Base-by-base conservation (phyloP, 805 yeast species). In the Martiniozyma abietophila region DNA sequence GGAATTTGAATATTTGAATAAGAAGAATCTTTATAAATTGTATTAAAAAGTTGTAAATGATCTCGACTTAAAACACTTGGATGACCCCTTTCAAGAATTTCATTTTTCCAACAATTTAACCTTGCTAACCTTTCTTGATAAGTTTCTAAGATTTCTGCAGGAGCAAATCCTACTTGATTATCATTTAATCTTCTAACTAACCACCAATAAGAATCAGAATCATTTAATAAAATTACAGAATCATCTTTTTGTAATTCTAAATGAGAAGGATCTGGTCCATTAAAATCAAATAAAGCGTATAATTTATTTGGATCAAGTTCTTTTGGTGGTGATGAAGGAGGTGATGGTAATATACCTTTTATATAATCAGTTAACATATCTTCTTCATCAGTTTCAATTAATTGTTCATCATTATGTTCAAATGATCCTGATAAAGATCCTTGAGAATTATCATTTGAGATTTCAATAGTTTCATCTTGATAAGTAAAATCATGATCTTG, bases 141-240 rank as follows among this genome's bases (percentile, higher is more conserved):
- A 0, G 95, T 84, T 56, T 92, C 98, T 24, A 92, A 61, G 38
- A 92, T 75, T 54, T 92, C 98, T 1, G 96, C 97, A 1, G 98
- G 98, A 2, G 94, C 94, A 62, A 88, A 92, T 1, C 98, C 98
- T 34, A 89, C 76, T 40, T 42, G 47, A 8, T 39, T 42, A 40
- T 59, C 62, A 10, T 56, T 50, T 30, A 61, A 38, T 38, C 70
- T 67, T 19, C 62, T 55, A 19, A 92, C 89, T 8, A 89, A 64
- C 97, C 98, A 92, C 98, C 98, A 92, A 59, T 92, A 92, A 41
- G 83, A 71, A 58, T 92, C 96, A 31, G 81, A 77, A 51, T 92
- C 98, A 51, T 85, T 86, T 23, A 92, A 60, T 14, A 92, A 60
- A 28, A 71, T 64, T 43, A 94, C 89, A 2, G 94, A 77, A 48